phyloP scores from a whole-genome alignment of 228 moss, liverwort and hornwort genomes.

The Sphagnum fallax region DNA sequence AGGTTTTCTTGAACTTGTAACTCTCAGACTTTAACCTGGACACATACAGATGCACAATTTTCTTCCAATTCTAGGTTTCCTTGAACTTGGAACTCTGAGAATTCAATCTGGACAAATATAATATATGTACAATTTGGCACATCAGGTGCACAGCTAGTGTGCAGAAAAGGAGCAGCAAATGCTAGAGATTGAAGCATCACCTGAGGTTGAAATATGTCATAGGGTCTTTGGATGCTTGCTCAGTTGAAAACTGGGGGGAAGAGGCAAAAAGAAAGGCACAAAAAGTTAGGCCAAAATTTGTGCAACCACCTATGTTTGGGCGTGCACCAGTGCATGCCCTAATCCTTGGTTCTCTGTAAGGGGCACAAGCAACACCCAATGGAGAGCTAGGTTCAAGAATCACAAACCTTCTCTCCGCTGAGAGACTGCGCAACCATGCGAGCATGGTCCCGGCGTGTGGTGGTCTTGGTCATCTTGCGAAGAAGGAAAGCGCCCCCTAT shows the following conservation, averaged over 20 bases:
- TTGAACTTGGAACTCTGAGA: too few species aligned
- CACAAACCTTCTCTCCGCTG: slow-evolving; percentile 75
- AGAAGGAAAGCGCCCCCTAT: slow-evolving; percentile 79
- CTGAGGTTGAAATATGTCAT: slow-evolving; percentile 98
- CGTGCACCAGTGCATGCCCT: too few species aligned
- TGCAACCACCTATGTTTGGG: background rate
- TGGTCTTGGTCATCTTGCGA: slow-evolving; percentile 79
- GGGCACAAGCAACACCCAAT: background rate
- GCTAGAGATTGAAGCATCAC: slow-evolving; percentile 17
- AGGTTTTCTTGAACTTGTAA: too few species aligned
- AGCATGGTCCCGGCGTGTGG: slow-evolving; percentile 79
- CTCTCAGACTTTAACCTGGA: too few species aligned
- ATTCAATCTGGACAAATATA: too few species aligned
- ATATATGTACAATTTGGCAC: too few species aligned
- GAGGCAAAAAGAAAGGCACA: background rate
- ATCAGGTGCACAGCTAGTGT: too few species aligned
- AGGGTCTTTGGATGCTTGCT: slow-evolving; percentile 90
- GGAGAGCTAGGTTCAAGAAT: background rate
- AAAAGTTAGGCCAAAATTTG: background rate
- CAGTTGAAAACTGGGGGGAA: slow-evolving; percentile 73
- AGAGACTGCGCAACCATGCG: slow-evolving; percentile 83
- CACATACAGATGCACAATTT: too few species aligned
- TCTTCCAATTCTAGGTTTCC: too few species aligned
- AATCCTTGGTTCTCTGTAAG: too few species aligned
- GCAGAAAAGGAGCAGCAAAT: too few species aligned